Evolutionary conservation across 192 early-diverging fungal species (phyloP), one percentile per base, ranked within the genome.

Genomic region (Linnemannia hyalina): DNA sequence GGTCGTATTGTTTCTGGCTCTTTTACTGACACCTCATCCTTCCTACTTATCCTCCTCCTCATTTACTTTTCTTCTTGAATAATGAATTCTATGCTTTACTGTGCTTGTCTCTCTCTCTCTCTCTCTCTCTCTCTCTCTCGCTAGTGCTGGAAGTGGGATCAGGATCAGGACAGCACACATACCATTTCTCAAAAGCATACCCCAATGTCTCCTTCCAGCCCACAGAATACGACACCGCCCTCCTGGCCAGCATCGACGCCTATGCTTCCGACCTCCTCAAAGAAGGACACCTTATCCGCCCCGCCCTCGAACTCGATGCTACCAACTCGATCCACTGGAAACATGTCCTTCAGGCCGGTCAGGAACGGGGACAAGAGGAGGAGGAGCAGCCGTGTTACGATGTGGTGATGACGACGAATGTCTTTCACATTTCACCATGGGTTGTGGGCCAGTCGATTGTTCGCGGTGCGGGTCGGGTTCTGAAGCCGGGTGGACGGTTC

Each of bases 381-480:
- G 8, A 69, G 44, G 40, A 32, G 29, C 55, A 65, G 29, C 29
- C 29, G 11, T 29, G 42, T 26, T 86, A 77, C 35, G 84, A 86
- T 63, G 9, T 86, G 65, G 77, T 86, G 2, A 18, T 86, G 38
- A 75, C 79, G 1, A 86, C 84, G 9, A 86, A 86, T 54, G 84
- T 86, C 6, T 81, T 86, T 23, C 84, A 86, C 54, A 86, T 86
- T 10, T 86, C 84, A 22, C 84, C 84, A 11, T 86, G 78, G 84
- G 70, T 81, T n/a, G 84, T 86, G 9, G 75, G 79, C 0, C 68
- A 81, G 68, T 86, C 79, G 8, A 86, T 86, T 47, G 49, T 80
- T 6, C 78, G 78, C 32, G 78, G 78, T 8, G 70, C 78, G 36
- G 78, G 75, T 41, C 52, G 76, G 73, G 36, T 80, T n/a, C 47